These are phyloP conservation scores for Cutaneotrichosporon sp. DNA, from an alignment of 1,284 basidiomycete species.

Conservation along the genomic window DNA sequence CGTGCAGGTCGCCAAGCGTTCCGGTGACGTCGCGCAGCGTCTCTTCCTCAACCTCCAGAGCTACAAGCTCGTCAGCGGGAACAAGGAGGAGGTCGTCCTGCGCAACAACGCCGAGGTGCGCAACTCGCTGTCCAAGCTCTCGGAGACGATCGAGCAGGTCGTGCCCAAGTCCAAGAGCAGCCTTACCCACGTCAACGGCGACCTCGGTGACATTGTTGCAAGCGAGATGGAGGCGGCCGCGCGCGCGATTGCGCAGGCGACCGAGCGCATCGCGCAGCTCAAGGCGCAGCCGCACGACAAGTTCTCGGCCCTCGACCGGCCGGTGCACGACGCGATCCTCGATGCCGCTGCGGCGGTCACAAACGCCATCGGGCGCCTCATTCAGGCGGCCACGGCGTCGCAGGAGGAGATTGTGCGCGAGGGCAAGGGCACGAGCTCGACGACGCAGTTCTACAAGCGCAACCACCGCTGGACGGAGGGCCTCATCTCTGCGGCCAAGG, in stretches of 20 bases:
- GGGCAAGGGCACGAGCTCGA: conserved; percentile 86
- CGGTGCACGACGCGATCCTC: conserved; percentile 98
- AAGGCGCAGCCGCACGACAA: conserved; percentile 83
- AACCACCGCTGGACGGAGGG: conserved; percentile 99
- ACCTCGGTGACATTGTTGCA: conserved; percentile 95
- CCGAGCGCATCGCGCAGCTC: conserved; percentile 82
- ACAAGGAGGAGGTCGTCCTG: conserved; percentile 84
- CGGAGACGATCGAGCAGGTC: conserved; percentile 81
- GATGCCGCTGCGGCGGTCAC: conserved; percentile 92
- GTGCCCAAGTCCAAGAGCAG: conserved; percentile 81
- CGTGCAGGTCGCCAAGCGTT: conserved; percentile 75
- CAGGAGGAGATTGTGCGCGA: conserved; percentile 98
- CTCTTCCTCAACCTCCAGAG: conserved; percentile 97
- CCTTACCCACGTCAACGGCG: conserved; percentile 77
- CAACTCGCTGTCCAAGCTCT: conserved; percentile 76
- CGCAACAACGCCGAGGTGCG: conserved; percentile 87
- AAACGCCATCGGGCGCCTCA: conserved; percentile 89
- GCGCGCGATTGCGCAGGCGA: conserved; percentile 89
- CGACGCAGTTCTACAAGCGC: conserved; percentile 98
- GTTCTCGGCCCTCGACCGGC: conserved; percentile 86
- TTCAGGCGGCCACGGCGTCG: conserved; percentile 93
- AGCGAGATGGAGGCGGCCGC: conserved; percentile 95
- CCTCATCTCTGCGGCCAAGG: conserved; percentile 95
- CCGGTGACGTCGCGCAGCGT: conserved; percentile 83
- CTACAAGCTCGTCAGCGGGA: conserved; percentile 78